phyloP scores from a whole-genome alignment of 805 yeast genomes.

The Grigorovia transvaalensis region DNA sequence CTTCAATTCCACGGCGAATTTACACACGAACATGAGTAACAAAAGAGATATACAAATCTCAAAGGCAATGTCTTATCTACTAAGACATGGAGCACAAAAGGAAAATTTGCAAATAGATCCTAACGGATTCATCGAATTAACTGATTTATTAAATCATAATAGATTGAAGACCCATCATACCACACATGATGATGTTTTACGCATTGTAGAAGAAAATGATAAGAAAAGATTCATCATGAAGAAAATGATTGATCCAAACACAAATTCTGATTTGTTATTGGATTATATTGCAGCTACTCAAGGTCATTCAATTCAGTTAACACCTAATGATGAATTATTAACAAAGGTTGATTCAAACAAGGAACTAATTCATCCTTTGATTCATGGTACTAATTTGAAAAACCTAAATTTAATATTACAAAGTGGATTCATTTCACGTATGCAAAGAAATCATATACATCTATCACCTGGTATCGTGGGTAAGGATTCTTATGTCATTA shows the following conservation, averaged over 20 bases:
- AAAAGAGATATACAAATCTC: conserved; percentile 51
- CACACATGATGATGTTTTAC: conserved; percentile 44
- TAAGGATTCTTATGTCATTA: conserved; percentile 37
- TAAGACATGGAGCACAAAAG: conserved; percentile 76
- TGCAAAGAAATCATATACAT: conserved; percentile 82
- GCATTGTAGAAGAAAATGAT: conserved; percentile 53
- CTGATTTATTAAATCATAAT: conserved; percentile 43
- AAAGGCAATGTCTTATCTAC: conserved; percentile 60
- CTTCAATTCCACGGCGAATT: background rate
- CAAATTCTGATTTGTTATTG: conserved; percentile 4
- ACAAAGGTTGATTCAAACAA: conserved; percentile 37
- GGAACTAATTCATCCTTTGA: conserved; percentile 28
- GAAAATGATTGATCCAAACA: conserved; percentile 8
- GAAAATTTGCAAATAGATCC: conserved; percentile 55
- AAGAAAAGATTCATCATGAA: conserved; percentile 60
- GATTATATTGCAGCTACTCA: conserved; percentile 73
- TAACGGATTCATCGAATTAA: conserved; percentile 55
- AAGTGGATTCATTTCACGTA: conserved; percentile 48
- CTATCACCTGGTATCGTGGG: conserved; percentile 53
- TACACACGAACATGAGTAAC: conserved; percentile 1
- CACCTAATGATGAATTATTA: conserved; percentile 34
- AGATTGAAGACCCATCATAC: conserved; percentile 47
- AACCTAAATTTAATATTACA: conserved; percentile 40
- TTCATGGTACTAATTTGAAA: conserved; percentile 67
- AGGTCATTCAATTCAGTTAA: conserved; percentile 66